Evolutionary conservation across 305 asterid genomes (phyloP).

Genomic region (Ruellia speciosa): DNA sequence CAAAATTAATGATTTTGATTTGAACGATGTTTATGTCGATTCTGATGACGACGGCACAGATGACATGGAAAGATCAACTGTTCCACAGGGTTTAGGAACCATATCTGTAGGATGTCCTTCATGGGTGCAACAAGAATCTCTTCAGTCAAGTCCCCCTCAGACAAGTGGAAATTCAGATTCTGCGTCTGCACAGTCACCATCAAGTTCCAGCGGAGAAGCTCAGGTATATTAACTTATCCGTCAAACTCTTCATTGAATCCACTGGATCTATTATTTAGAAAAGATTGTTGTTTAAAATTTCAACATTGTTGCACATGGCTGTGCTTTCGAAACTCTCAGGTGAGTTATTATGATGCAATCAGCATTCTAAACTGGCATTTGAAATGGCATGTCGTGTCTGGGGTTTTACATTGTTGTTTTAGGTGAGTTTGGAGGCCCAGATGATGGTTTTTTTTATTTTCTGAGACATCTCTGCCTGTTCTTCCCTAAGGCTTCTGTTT

Average conservation of each 20-base stretch:
- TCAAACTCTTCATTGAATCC: slow-evolving; percentile 12
- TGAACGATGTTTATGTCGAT: slow-evolving; percentile 68
- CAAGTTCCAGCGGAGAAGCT: slow-evolving; percentile 73
- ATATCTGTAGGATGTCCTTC: slow-evolving; percentile 47
- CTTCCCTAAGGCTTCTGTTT: not conserved
- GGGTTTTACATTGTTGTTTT: not conserved
- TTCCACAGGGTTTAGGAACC: slow-evolving; percentile 36
- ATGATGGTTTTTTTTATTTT: not conserved
- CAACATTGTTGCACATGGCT: not conserved
- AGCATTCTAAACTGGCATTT: not conserved
- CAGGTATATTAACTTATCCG: slow-evolving; percentile 36
- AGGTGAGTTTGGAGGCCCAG: too few relatives aligned
- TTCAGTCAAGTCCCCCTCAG: slow-evolving; percentile 77
- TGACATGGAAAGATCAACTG: slow-evolving; percentile 48
- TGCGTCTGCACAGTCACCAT: slow-evolving; percentile 73
- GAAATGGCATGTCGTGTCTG: not conserved
- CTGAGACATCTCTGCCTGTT: not conserved
- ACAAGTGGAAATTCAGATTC: slow-evolving; percentile 74
- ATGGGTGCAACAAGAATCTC: slow-evolving; percentile 67
- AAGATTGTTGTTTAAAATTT: not conserved
- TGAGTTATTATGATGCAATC: not conserved
- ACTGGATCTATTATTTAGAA: slow-evolving; percentile 10
- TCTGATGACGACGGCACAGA: slow-evolving; percentile 65
- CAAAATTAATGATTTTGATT: slow-evolving; percentile 56
- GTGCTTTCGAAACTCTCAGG: not conserved